Base-by-base conservation (phyloP, 208 protist species). In the Leishmania guyanensis region DNA sequence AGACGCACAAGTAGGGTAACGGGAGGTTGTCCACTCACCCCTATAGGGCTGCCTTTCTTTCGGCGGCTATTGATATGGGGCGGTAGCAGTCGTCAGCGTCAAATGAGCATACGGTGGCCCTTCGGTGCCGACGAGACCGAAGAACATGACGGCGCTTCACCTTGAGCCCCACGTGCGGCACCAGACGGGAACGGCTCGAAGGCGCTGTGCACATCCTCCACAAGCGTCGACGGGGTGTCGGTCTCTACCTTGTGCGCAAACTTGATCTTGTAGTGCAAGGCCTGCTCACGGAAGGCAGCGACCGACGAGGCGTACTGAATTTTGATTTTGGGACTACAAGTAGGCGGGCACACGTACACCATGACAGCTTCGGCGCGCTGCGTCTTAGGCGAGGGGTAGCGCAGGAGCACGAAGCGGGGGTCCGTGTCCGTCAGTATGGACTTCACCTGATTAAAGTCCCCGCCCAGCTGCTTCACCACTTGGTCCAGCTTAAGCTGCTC, bases 271-370 rank as follows among this genome's bases (percentile, higher is more conserved):
- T 93, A 80, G 12, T 82, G 51, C 36, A 78, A 77, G 46, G 87
- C 84, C 78, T 90, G 85, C 48, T 74, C 66, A n/a, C 94, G 62
- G 76, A 97, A 97, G 29, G 86, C 86, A 0, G 92, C 87, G 65
- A 88, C 91, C n/a, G 89, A 90, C 1, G 92, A 90, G 20, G 94
- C 88, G 84, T 97, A 97, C 72, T 88, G 39, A 86, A 97, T 95
- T 81, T 89, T 88, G 77, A 93, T 88, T 73, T 88, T 84, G 2
- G 91, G 89, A 53, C 85, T 90, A 86, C 87, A 94, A 36, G 84
- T 46, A 17, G 69, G 70, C 0, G 94, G 94, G 81, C 92, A 97
- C n/a, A 95, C 79, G 84, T 95, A 93, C 74, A 92, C 87, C 89
- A 97, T 90, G 65, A 94, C 84, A 6, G 39, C 48, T 68, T 80